These are phyloP conservation scores for Ormosia emarginata DNA, from an alignment of 306 rosid genomes.

Conservation along the genomic window DNA sequence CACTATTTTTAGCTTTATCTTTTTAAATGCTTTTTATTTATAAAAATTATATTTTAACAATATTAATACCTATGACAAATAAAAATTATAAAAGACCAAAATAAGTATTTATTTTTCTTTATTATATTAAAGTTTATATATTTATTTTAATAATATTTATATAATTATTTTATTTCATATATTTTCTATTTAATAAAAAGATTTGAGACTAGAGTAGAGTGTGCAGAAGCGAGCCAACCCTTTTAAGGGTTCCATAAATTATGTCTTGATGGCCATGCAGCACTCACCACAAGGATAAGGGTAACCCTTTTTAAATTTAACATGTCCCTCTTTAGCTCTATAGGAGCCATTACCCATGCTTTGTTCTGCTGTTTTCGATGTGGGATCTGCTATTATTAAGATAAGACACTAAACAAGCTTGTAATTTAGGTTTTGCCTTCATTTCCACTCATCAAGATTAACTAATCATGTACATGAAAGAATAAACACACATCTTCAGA, in stretches of 20 bases:
- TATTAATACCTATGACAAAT: no score
- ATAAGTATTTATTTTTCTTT: no score
- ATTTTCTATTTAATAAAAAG: no score
- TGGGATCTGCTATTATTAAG: not conserved
- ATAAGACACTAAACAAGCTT: not conserved
- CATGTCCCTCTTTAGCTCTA: rapidly evolving
- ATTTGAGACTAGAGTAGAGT: not conserved
- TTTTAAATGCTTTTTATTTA: no score
- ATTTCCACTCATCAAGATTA: not conserved
- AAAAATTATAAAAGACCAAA: no score
- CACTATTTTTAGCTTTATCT: no score
- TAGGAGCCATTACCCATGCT: not conserved
- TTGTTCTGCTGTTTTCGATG: not conserved
- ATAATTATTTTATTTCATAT: no score
- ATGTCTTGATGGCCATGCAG: constrained; percentile 85
- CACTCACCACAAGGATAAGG: constrained; percentile 56
- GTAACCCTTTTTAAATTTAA: constrained; percentile 57
- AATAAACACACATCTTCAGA: not conserved
- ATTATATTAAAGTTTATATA: no score
- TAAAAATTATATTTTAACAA: no score
- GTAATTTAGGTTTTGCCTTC: not conserved
- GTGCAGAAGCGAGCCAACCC: constrained; percentile 60
- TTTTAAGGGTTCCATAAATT: constrained; percentile 41
- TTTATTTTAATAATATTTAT: no score
- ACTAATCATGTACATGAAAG: not conserved